A percentile compares a stretch with the other conserved stretches of the same genome.
Evolutionary conservation across 2,329 filamentous ascomycete species (phyloP).

Genomic region (Metarhizium humberi): DNA sequence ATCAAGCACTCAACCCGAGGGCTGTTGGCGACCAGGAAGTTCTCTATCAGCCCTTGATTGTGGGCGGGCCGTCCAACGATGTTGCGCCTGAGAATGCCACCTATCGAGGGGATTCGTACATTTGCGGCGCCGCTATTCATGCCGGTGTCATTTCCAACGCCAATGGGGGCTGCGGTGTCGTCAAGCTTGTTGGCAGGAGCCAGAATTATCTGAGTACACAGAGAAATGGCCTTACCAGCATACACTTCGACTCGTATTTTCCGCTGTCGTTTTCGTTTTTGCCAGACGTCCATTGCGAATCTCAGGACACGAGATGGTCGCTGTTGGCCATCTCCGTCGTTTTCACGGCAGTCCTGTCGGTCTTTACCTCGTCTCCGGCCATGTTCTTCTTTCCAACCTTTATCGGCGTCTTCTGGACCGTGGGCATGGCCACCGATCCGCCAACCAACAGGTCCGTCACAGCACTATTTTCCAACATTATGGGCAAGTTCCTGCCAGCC

Average conservation of each 20-base stretch:
- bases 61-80: slow-evolving; percentile 52
- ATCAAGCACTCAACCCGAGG: slow-evolving; percentile 59
- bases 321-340: slow-evolving; percentile 71
- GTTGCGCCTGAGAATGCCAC: slow-evolving; percentile 35
- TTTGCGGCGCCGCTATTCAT: slow-evolving; percentile 79
- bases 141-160: slow-evolving; percentile 65
- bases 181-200: slow-evolving; percentile 62
- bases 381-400: slow-evolving; percentile 84
- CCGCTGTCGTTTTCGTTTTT: slow-evolving; percentile 79
- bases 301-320: slow-evolving; percentile 74
- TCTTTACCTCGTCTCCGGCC: slow-evolving; percentile 70
- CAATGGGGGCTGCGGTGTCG: slow-evolving; percentile 73
- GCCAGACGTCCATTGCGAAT: slow-evolving; percentile 52
- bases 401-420: slow-evolving; percentile 76
- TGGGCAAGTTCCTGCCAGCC: slow-evolving; percentile 78
- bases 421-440: slow-evolving; percentile 82
- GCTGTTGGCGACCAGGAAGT: slow-evolving; percentile 64
- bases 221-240: slow-evolving; percentile 66
- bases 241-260: slow-evolving; percentile 79
- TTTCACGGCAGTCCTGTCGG: slow-evolving; percentile 67
- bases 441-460: slow-evolving; percentile 60
- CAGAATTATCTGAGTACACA: slow-evolving; percentile 53
- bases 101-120: slow-evolving; percentile 84
- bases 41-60: slow-evolving; percentile 53
- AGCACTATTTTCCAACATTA: slow-evolving; percentile 63